These are phyloP conservation scores for Stereocaulon alpinum DNA, from an alignment of 495 filamentous ascomycete genomes.

Conservation along the genomic window DNA sequence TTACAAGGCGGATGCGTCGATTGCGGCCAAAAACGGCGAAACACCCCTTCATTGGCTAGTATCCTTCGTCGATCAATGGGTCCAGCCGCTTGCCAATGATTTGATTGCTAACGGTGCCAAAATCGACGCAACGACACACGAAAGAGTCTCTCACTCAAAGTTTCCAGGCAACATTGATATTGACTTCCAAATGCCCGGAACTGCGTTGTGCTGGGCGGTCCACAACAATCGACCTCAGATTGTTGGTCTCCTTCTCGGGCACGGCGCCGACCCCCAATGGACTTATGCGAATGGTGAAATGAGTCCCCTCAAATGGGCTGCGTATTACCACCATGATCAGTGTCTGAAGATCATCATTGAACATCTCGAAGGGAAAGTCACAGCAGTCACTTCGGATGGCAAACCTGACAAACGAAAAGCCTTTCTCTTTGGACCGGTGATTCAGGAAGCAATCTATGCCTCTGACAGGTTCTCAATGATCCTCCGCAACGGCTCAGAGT, in stretches of 20 bases:
- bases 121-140: slow-evolving; percentile 2
- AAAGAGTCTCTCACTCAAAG: slow-evolving; percentile 10
- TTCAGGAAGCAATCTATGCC: background rate
- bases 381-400: slow-evolving; percentile 1
- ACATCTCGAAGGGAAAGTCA: background rate
- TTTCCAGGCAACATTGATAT: slow-evolving; percentile 12
- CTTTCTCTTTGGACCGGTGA: slow-evolving; percentile 8
- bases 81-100: slow-evolving; percentile 10
- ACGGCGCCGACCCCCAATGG: slow-evolving; percentile 33
- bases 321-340: slow-evolving; percentile 15
- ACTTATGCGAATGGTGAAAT: background rate
- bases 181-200: slow-evolving; percentile 11
- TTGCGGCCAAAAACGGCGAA: slow-evolving; percentile 13
- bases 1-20: slow-evolving; percentile 11
- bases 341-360: slow-evolving; percentile 17
- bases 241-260: slow-evolving; percentile 26
- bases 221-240: slow-evolving; percentile 28
- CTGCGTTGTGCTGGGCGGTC: slow-evolving; percentile 27
- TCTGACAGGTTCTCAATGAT: slow-evolving; percentile 20
- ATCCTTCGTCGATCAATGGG: slow-evolving; percentile 1
- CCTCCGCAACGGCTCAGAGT: slow-evolving; percentile 8
- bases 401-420: slow-evolving; percentile 1
- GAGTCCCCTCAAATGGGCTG: slow-evolving; percentile 6
- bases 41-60: slow-evolving; percentile 17
- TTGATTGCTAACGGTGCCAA: slow-evolving; percentile 13